Percentiles rank a stretch among this genome's conserved stretches.
phyloP scores from a whole-genome alignment of 768 basidiomycete species.

The Porpolomopsis calyptriformis region DNA sequence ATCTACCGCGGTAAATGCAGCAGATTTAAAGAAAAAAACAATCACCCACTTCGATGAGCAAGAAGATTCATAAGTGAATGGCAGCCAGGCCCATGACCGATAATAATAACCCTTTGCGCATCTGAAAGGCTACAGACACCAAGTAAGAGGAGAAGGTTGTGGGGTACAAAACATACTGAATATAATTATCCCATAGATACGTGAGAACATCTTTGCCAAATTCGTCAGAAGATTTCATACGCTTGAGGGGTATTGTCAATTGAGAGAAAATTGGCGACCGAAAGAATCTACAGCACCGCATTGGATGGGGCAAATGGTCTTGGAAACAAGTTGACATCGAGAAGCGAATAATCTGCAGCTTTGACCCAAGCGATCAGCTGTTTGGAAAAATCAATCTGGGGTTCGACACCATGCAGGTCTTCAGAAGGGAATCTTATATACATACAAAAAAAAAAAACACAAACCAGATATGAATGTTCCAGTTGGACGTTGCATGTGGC shows the following conservation, averaged over 20 bases:
- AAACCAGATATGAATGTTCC: conserved; percentile 79
- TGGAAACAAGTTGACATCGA: conserved; percentile 81
- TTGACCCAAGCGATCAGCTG: conserved; percentile 70
- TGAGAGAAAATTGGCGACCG: not conserved
- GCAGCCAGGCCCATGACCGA: conserved; percentile 85
- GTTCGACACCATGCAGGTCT: too few relatives aligned
- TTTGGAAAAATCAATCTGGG: conserved; percentile 83
- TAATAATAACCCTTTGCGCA: conserved; percentile 63
- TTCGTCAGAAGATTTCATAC: conserved; percentile 32
- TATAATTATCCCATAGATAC: conserved; percentile 95
- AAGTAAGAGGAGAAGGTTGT: not conserved
- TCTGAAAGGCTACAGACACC: conserved; percentile 47
- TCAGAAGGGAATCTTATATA: not conserved
- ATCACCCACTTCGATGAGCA: conserved; percentile 49
- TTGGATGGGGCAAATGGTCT: conserved; percentile 34
- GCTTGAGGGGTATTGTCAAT: conserved; percentile 17
- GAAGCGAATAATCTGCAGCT: conserved; percentile 52
- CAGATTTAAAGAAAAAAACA: not conserved
- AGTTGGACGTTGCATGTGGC: conserved; percentile 61
- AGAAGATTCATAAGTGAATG: conserved; percentile 66
- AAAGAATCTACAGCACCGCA: conserved; percentile 20
- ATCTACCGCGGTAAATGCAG: not conserved
- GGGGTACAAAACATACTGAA: conserved; percentile 52
- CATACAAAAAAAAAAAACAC: conserved; percentile 8
- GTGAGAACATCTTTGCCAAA: conserved; percentile 50